Evolutionary conservation across 1,284 basidiomycete genomes (phyloP), one percentile per base, ranked within the genome.

Genomic region (Cutaneotrichosporon curvatum): DNA sequence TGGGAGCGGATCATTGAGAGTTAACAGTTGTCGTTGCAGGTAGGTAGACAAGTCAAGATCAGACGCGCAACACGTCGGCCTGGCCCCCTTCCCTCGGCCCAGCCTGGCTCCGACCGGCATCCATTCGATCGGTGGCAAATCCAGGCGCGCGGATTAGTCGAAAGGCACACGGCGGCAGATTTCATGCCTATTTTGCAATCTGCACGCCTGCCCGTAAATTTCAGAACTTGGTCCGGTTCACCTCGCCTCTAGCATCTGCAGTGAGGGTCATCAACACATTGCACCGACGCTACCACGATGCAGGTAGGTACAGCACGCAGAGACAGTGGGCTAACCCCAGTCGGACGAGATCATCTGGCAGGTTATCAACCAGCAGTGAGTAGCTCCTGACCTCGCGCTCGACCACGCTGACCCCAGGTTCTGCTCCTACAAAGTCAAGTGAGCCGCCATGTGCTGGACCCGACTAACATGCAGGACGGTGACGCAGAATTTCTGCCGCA

Each of bases 391-490:
- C n/a, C 37, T 16, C 20, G 15, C 4, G 8, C 35, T 6, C 18
- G n/a, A 16, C 33, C 20, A 6, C 25, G 30, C 43, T 45, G 23
- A 50, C 48, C 19, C 19, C 41, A 70, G 68, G 50, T 72, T 92
- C 70, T 95, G 91, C 75, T 92, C 89, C 0, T 96, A 92, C 73
- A 95, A 94, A 84, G 89, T 96, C 77, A 95, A 91, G 90, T 91
- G 61, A 67, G 86, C 75, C 11, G 30, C 4, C 18, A 16, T 3
- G 14, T 6, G 10, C 16, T 10, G 16, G 10, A 8, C 28, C 11
- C 9, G 37, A 25, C 45, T 38, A 28, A 42, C 41, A 30, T 10
- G 14, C 67, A 94, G 90, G 72, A 90, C 91, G 1, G 76, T 82
- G 1, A 94, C 88, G 1, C 91, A 95, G 73, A 97, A 95, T 66